A percentile compares a stretch with the other conserved stretches of the same genome.
Conservation (phyloP, 2,329 filamentous ascomycete species). For the Botrytis byssoidea region DNA sequence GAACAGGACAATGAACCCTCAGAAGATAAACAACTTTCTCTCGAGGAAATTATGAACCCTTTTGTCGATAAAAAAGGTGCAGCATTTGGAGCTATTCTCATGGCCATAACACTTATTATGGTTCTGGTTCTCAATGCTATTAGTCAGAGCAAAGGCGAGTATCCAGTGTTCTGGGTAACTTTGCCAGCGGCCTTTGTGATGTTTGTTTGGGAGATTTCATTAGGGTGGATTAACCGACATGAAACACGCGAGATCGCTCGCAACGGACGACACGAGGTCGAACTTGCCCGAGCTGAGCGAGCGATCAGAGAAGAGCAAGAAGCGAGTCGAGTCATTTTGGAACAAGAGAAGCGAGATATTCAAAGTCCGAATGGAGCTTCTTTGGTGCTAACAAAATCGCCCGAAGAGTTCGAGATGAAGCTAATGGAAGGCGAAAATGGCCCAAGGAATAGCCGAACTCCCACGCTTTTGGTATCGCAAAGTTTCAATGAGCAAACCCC, state of each 20-base stretch:
- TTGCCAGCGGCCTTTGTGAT: slow-evolving; percentile 66
- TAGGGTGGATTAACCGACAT: slow-evolving; percentile 61
- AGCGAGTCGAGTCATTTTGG: slow-evolving; percentile 3
- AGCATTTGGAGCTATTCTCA: slow-evolving; percentile 61
- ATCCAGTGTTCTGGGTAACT: slow-evolving; percentile 67
- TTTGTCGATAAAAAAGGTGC: slow-evolving; percentile 68
- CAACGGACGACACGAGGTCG: slow-evolving; percentile 51
- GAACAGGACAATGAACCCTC: slow-evolving; percentile 47
- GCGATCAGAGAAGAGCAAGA: slow-evolving; percentile 38
- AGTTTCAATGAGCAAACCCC: background rate
- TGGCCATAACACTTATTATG: slow-evolving; percentile 65
- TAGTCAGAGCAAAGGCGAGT: slow-evolving; percentile 48
- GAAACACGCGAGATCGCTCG: slow-evolving; percentile 63
- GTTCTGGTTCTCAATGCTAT: slow-evolving; percentile 65
- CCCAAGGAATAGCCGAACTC: background rate
- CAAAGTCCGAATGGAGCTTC: background rate
- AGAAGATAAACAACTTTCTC: slow-evolving; percentile 55
- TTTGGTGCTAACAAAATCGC: background rate
- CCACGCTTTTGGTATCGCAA: background rate
- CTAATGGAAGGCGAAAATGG: background rate
- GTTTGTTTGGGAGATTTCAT: slow-evolving; percentile 64
- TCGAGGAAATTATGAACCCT: slow-evolving; percentile 74
- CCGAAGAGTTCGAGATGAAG: slow-evolving; percentile 13
- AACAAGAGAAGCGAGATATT: slow-evolving; percentile 19
- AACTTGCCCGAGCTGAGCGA: slow-evolving; percentile 45